Evolutionary conservation across 768 basidiomycete species (phyloP).

Genomic region (Mycena venus): DNA sequence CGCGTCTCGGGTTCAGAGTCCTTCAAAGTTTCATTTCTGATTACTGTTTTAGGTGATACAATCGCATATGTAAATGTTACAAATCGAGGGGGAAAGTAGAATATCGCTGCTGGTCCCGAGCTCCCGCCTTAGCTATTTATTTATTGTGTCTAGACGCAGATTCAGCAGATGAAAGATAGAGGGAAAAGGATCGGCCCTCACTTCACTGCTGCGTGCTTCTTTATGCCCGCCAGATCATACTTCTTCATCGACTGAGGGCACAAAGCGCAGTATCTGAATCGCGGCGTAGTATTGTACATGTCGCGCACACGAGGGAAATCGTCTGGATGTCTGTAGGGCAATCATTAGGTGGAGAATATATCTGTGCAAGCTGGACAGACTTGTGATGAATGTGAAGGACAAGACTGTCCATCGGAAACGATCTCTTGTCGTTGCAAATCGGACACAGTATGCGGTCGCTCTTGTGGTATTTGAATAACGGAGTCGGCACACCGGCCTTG

Average conservation of each 20-base stretch:
- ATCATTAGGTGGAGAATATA: neutral
- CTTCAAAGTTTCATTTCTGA: too few species aligned
- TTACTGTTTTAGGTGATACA: too few species aligned
- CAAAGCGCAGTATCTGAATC: conserved; percentile 1
- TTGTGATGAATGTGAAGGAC: conserved; percentile 10
- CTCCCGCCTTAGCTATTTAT: too few species aligned
- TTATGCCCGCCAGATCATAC: neutral
- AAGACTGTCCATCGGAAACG: neutral
- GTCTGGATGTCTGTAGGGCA: neutral
- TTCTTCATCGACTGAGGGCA: conserved; percentile 2
- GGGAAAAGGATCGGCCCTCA: too few species aligned
- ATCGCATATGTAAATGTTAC: too few species aligned
- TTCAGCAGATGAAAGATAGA: too few species aligned
- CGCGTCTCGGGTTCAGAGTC: too few species aligned
- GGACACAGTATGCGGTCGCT: conserved; percentile 1
- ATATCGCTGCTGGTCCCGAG: too few species aligned
- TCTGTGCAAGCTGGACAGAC: neutral
- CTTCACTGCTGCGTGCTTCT: neutral
- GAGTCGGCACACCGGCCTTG: neutral
- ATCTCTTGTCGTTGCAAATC: neutral
- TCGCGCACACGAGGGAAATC: neutral
- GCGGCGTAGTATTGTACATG: neutral
- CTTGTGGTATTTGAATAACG: neutral
- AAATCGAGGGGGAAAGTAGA: too few species aligned
- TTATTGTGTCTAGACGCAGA: too few species aligned